Conservation (phyloP, 225 moss, liverwort and hornwort species). For the Sphagnum tenellum region DNA sequence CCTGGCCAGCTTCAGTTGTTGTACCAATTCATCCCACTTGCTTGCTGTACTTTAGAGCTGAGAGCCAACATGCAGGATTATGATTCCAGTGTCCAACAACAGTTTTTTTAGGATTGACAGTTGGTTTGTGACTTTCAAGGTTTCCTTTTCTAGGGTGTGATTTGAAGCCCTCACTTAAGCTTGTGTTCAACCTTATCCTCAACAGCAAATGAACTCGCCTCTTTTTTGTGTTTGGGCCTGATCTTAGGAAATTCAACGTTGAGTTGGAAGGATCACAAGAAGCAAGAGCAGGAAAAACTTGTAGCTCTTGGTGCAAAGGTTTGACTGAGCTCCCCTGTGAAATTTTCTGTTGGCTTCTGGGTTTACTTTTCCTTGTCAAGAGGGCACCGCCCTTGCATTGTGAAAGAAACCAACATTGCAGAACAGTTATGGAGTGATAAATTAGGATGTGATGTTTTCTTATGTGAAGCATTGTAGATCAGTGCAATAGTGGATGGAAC, state of each 20-base stretch:
- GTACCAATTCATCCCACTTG: no score
- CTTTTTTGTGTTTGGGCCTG: neutral
- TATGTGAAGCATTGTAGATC: neutral
- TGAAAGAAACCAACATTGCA: neutral
- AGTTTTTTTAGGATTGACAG: neutral
- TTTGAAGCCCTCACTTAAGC: neutral
- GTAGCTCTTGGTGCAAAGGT: slow-evolving; percentile 84
- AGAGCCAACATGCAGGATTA: no score
- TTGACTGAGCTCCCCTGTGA: neutral
- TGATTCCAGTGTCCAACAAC: neutral
- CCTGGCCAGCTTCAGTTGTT: no score
- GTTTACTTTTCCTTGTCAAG: no score
- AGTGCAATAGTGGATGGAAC: neutral
- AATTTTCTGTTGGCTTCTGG: no score
- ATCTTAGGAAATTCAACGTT: slow-evolving; percentile 70
- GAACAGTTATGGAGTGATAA: no score
- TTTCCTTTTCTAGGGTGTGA: no score
- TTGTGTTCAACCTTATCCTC: neutral
- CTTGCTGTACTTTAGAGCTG: no score
- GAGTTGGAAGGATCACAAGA: slow-evolving; percentile 91
- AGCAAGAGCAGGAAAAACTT: slow-evolving; percentile 59
- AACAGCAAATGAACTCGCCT: neutral
- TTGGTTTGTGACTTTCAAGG: neutral
- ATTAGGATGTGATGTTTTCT: neutral
- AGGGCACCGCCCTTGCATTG: neutral